Base-by-base conservation (phyloP, 2,329 filamentous ascomycete genomes). In the Epicoccum nigrum region DNA sequence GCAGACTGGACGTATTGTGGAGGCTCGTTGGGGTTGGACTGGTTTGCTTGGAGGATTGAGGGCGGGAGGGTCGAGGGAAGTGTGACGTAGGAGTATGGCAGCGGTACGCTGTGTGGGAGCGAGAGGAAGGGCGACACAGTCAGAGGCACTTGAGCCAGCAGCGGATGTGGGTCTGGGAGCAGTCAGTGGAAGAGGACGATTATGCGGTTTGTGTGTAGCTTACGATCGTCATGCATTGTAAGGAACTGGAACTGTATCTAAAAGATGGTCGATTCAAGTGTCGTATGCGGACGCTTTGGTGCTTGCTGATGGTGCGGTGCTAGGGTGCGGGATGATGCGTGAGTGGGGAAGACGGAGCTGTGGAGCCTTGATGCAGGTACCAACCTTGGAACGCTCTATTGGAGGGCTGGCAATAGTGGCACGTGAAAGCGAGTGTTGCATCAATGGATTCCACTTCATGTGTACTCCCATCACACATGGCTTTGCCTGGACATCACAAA, bases 81-180 rank as follows among this genome's bases (percentile, higher is more conserved):
- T 9, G 86, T 83, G 71, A 92, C 93, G 82, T 97, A 97, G 63
- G 91, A 96, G 79, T 97, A 97, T 19, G 94, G 93, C 7, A 99
- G 85, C 0, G 92, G 96, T 16, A 92, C 89, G 20, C 93, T 88
- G 23, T 90, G 88, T 9, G 94, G 94, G 25, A 99, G 87, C 54
- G 88, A 89, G 65, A 97, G 85, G 78, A 97, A 97, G 20, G 94
- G 94, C 3, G 93, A 97, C 35, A 97, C 92, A 41, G 92, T 95
- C 47, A 99, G 79, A 23, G 94, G 92, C 32, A 97, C 86, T 77
- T 99, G 94, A 60, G 92, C 89, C 38, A 99, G 86, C 59, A 97
- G 85, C 13, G 88, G 90, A 76, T 97, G 92, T 13, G 91, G 86
- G 58, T 74, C 77, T 79, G 20, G 19, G 13, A 13, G n/a, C 16